phyloP scores from a whole-genome alignment of 2,329 filamentous ascomycete species.

The Ascochyta viciae-villosae region DNA sequence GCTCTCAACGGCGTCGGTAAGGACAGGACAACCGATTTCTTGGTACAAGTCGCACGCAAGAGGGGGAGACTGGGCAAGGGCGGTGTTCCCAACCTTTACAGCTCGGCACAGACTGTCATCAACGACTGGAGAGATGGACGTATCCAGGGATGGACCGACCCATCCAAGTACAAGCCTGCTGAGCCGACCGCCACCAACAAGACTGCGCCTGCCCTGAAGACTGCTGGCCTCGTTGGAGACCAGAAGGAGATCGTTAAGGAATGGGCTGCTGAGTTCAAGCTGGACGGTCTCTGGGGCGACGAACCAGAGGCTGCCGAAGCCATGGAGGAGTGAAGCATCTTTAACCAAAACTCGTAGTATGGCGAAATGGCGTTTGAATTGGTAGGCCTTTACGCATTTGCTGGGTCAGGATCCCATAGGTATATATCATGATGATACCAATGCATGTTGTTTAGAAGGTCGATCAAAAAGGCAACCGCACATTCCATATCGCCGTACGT shows the following conservation, averaged over 20 bases:
- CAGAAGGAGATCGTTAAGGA: conserved; percentile 86
- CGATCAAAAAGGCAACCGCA: not conserved
- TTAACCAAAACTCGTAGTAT: conserved; percentile 1
- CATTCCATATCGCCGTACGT: not conserved
- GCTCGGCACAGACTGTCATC: conserved; percentile 90
- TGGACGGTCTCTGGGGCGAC: conserved; percentile 90
- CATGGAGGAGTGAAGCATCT: conserved; percentile 40
- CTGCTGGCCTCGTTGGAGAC: conserved; percentile 59
- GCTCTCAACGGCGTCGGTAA: conserved; percentile 73
- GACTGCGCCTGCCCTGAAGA: conserved; percentile 41
- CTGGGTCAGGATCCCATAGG: conserved; percentile 16
- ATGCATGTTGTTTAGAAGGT: conserved; percentile 15
- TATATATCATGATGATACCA: conserved; percentile 26
- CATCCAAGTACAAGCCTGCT: conserved; percentile 71
- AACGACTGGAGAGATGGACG: conserved; percentile 97
- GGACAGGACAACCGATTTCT: conserved; percentile 85
- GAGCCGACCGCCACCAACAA: conserved; percentile 48
- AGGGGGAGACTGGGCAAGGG: conserved; percentile 86
- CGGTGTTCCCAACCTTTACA: conserved; percentile 85
- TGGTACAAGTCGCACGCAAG: conserved; percentile 94
- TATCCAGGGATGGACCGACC: conserved; percentile 89
- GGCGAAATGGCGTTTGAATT: conserved; percentile 22
- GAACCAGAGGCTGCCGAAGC: conserved; percentile 50
- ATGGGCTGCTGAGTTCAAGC: conserved; percentile 93
- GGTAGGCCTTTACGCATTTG: conserved; percentile 11